These are phyloP conservation scores for Xanthoconium purpureum DNA, from an alignment of 768 basidiomycete genomes.

Conservation along the genomic window DNA sequence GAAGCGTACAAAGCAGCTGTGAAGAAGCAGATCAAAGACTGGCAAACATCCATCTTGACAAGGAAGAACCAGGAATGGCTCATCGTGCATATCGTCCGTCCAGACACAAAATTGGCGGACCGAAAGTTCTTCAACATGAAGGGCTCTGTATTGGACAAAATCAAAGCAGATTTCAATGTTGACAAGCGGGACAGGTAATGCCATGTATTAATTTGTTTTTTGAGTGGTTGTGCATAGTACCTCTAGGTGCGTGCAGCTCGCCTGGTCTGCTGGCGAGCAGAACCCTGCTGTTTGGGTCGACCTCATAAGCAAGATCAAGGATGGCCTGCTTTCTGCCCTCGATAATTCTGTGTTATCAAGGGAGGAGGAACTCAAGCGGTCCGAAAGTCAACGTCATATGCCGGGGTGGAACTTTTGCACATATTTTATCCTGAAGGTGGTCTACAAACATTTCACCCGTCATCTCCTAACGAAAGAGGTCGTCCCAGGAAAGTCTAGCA, in stretches of 20 bases:
- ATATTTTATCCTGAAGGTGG: conserved; percentile 93
- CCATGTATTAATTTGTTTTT: conserved; percentile 1
- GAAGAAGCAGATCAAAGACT: conserved; percentile 89
- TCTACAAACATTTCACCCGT: neutral
- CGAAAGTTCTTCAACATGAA: conserved; percentile 82
- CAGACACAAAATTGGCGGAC: conserved; percentile 56
- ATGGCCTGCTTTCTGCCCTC: conserved; percentile 81
- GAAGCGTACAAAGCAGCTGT: conserved; percentile 75
- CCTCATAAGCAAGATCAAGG: conserved; percentile 84
- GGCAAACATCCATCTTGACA: conserved; percentile 65
- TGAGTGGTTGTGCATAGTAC: conserved; percentile 14
- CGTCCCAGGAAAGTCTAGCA: conserved; percentile 83
- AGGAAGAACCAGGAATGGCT: conserved; percentile 92
- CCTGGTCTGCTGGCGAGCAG: conserved; percentile 67
- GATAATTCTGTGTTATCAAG: conserved; percentile 72
- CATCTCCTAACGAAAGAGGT: conserved; percentile 1
- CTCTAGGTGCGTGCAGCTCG: conserved; percentile 74
- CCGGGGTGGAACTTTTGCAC: conserved; percentile 99
- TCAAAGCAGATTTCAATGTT: conserved; percentile 87
- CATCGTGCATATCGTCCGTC: conserved; percentile 79
- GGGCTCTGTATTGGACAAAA: conserved; percentile 82
- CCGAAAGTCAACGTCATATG: conserved; percentile 85
- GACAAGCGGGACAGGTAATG: conserved; percentile 77
- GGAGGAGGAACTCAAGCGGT: conserved; percentile 88
- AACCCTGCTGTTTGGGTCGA: conserved; percentile 87